These are phyloP conservation scores for Cercospora sojina DNA, from an alignment of 2,329 filamentous ascomycete genomes.

Conservation along the genomic window DNA sequence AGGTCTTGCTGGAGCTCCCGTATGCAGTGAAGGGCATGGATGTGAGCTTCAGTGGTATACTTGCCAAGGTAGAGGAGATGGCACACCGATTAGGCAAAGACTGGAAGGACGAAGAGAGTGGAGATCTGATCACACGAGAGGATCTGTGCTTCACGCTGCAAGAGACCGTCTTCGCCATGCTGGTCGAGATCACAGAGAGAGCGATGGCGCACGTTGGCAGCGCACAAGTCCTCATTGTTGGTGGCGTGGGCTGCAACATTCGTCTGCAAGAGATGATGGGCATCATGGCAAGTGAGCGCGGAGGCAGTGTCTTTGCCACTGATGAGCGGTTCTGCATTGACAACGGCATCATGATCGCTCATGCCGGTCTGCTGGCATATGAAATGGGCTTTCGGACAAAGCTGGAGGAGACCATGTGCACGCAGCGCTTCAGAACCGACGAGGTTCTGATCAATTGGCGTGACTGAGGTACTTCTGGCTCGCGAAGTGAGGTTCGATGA, in stretches of 20 bases:
- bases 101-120: conserved; percentile 47
- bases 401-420: conserved; percentile 74
- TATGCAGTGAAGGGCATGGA: conserved; percentile 99
- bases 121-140: conserved; percentile 67
- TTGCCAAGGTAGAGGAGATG: conserved; percentile 77
- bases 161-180: conserved; percentile 93
- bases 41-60: conserved; percentile 89
- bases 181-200: conserved; percentile 96
- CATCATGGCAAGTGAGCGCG: conserved; percentile 82
- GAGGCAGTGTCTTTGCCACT: conserved; percentile 88
- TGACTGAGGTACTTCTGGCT: conserved; percentile 32
- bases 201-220: conserved; percentile 98
- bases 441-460: conserved; percentile 53
- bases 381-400: conserved; percentile 74
- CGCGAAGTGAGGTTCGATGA: not conserved
- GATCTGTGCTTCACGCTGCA: conserved; percentile 94
- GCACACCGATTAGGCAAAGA: conserved; percentile 63
- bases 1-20: conserved; percentile 76
- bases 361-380: conserved; percentile 85
- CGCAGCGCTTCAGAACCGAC: conserved; percentile 53
- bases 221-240: conserved; percentile 87
- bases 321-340: conserved; percentile 98
- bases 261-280: conserved; percentile 98
- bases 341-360: conserved; percentile 99
- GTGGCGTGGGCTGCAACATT: conserved; percentile 93